A percentile compares a stretch with the other conserved stretches of the same genome.
Conservation (phyloP, 225 moss, liverwort and hornwort species). For the Polytrichum formosum region DNA sequence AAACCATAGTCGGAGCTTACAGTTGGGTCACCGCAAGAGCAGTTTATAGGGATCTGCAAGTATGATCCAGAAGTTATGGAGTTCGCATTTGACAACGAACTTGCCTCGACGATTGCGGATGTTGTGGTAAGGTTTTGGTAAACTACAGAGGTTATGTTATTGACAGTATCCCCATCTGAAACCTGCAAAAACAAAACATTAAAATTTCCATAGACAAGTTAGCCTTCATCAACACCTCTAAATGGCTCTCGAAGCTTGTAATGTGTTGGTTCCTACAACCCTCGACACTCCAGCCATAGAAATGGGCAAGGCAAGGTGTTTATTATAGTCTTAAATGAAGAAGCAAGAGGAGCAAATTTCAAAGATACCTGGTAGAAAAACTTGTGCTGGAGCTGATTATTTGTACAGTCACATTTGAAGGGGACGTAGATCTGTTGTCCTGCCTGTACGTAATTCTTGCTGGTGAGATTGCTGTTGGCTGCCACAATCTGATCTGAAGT, state of each 20-base stretch:
- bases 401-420: constrained; percentile 43
- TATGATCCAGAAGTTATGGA: constrained; percentile 16
- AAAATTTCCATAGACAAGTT: neutral
- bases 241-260: neutral
- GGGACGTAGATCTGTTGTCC: constrained; percentile 35
- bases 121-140: constrained; percentile 43
- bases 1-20: constrained; percentile 60
- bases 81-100: constrained; percentile 10
- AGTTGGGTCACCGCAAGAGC: constrained; percentile 69
- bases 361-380: constrained; percentile 36
- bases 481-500: constrained; percentile 23
- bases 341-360: neutral
- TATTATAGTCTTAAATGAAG: neutral
- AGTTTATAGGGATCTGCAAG: constrained; percentile 66
- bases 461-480: constrained; percentile 19
- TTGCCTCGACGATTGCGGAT: constrained; percentile 32
- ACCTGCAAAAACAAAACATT: constrained; percentile 23
- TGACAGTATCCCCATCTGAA: constrained; percentile 25
- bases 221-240: too few relatives aligned
- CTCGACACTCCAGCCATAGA: neutral
- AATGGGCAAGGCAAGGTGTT: neutral
- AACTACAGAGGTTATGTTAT: constrained; percentile 13
- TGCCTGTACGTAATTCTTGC: neutral
- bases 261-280: neutral
- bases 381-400: constrained; percentile 17